Percentiles rank a stretch among this genome's conserved stretches.
Evolutionary conservation across 1,284 basidiomycete genomes (phyloP).

Genomic region (Trichosporon ovoides): DNA sequence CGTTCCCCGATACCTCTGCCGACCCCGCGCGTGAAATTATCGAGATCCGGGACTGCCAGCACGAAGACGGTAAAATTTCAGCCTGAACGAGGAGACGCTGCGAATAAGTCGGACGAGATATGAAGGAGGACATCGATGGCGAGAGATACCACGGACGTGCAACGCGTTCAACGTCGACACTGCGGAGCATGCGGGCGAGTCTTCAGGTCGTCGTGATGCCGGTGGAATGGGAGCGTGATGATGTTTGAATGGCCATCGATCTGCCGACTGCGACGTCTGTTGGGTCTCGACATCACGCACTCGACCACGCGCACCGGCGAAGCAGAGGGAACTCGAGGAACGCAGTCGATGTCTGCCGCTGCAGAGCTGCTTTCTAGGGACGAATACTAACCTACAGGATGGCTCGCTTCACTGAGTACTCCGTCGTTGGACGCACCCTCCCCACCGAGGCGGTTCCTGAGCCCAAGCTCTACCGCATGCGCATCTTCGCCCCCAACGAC

Average conservation of each 20-base stretch:
- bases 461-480: slow-evolving; percentile 88
- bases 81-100: neutral
- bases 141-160: too few relatives aligned
- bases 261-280: too few relatives aligned
- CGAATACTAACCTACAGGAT: slow-evolving; percentile 34
- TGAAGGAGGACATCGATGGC: neutral
- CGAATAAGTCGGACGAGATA: neutral
- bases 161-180: too few relatives aligned
- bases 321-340: neutral
- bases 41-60: neutral
- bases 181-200: too few relatives aligned
- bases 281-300: too few relatives aligned
- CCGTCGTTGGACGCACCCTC: slow-evolving; percentile 95
- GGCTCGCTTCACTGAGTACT: slow-evolving; percentile 69
- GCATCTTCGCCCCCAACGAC: slow-evolving; percentile 98
- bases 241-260: too few relatives aligned
- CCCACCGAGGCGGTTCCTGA: slow-evolving; percentile 88
- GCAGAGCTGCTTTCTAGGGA: neutral
- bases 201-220: too few relatives aligned
- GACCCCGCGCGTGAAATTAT: neutral
- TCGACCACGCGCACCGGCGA: too few relatives aligned
- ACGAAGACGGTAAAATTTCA: neutral
- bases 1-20: neutral
- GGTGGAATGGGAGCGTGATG: too few relatives aligned
- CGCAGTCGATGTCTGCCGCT: neutral